Evolutionary conservation across 2,329 filamentous ascomycete species (phyloP), one percentile per base, ranked within the genome.

Genomic region (Botrytis squamosa): DNA sequence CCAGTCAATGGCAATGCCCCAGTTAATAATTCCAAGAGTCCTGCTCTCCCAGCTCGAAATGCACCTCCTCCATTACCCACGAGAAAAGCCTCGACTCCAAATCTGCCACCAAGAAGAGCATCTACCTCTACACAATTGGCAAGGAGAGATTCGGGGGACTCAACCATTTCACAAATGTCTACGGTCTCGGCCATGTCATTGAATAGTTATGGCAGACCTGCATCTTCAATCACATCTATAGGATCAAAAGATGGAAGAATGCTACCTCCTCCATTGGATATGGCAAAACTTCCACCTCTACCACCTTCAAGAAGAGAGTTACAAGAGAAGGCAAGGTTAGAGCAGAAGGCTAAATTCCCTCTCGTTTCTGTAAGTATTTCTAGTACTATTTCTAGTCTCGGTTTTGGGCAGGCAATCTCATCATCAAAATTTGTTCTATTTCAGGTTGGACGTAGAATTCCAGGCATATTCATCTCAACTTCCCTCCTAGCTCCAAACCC

Each of bases 211-310:
- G 70, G 70, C 22, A 76, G 83, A 4, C 78, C 81, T 42, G 86
- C 85, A 14, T 88, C 87, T 67, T 76, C 75, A 2, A 83, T 83
- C 36, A 85, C 86, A 0, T 89, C 85, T 77, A 82, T 83, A 65
- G 82, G 83, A 14, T 86, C 87, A 1, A 81, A 81, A 18, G 76
- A 80, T 3, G 75, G 82, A n/a, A 75, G 88, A 74, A 88, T 86
- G 71, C 80, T 91, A 36, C 88, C 89, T 4, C 89, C 89, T 2
- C 80, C 85, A 0, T 84, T 88, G 66, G 88, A 89, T 70, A 84
- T 86, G 49, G 83, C 87, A n/a, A 87, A 85, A 68, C 82, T 91
- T 18, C 89, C 89, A 0, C 85, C 86, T 18, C 80, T 91, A 52
- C 89, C 89, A 0, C 88, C 88, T 0, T 85, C 86, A 1, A 85